Base-by-base conservation (phyloP, 139 green algal species). In the Coccomyxa sp. region DNA sequence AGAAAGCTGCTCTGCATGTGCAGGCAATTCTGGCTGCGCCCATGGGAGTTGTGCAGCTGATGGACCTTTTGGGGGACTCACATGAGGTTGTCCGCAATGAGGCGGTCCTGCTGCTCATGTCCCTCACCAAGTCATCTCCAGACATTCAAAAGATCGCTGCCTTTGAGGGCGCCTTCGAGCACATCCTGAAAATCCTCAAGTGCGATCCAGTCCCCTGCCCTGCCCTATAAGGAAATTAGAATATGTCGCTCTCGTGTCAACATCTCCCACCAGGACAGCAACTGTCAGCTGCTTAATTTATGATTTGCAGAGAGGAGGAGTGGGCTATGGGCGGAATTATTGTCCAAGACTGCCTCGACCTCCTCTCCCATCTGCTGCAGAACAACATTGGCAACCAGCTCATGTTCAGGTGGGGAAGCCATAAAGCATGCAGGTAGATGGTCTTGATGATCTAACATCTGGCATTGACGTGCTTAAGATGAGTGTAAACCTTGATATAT, bases 121-220 rank as follows among this genome's bases (percentile, higher is more conserved):
- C 84, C 34, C 89, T 98, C 54, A 90, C 92, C 24, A 75, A 39
- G 39, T 68, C 78, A 39, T 89, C 83, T 70, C 75, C 86, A 34
- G 87, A 97, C 78, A 89, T 98, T 22, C 87, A 94, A 73, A 94
- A 97, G 81, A 93, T 98, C 50, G 92, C 93, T 9, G 95, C 92
- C 0, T 97, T 97, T 82, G 93, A 97, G 76, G 93, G 95, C 50
- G 91, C 89, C 0, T 98, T 99, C 76, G 93, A 98, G 33, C 85
- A 87, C 29, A 64, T 95, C 35, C 92, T 96, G 69, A 86, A 83
- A 69, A 94, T 98, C 68, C 80, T 91, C 18, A 71, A 71, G 83
- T 89, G 77, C 38, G 82, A 16, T 77, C n/a, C n/a, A n/a, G n/a
- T n/a, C n/a, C n/a, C n/a, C n/a, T 7, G n/a, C n/a, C n/a, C n/a